These are phyloP conservation scores for Entomortierella beljakovae DNA, from an alignment of 192 early-diverging fungal species.

Conservation along the genomic window DNA sequence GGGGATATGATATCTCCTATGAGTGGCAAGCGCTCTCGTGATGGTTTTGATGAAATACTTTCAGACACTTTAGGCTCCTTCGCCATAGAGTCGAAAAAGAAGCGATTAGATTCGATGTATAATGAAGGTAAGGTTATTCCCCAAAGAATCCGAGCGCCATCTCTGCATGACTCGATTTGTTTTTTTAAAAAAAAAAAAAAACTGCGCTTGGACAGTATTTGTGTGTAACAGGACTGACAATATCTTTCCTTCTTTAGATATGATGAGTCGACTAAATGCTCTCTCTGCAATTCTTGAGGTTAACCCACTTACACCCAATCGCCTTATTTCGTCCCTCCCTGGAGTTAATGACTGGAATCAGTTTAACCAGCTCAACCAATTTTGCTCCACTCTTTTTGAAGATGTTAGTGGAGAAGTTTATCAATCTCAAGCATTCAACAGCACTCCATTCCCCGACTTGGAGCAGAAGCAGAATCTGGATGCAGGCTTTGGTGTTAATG, in stretches of 20 bases:
- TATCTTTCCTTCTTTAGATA: slow-evolving; percentile 34
- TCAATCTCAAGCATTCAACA: slow-evolving; percentile 38
- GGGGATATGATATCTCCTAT: slow-evolving; percentile 33
- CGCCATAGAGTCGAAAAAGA: slow-evolving; percentile 53
- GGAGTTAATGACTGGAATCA: slow-evolving; percentile 37
- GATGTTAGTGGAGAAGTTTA: slow-evolving; percentile 54
- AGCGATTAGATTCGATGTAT: slow-evolving; percentile 46
- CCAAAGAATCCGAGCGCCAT: not conserved
- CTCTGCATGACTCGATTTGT: slow-evolving; percentile 13
- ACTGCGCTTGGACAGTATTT: not conserved
- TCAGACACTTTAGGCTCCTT: slow-evolving; percentile 53
- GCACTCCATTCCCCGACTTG: slow-evolving; percentile 40
- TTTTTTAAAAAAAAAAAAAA: not conserved
- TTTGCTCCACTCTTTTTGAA: slow-evolving; percentile 40
- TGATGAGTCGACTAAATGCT: slow-evolving; percentile 51
- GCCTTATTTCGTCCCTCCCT: slow-evolving; percentile 24
- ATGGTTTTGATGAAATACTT: slow-evolving; percentile 36
- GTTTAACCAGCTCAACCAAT: slow-evolving; percentile 49
- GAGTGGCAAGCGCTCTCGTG: slow-evolving; percentile 38
- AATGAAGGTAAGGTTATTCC: slow-evolving; percentile 40
- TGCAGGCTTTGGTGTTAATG: slow-evolving; percentile 10
- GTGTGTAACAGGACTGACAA: slow-evolving; percentile 16
- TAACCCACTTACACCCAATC: slow-evolving; percentile 31
- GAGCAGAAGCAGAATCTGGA: slow-evolving; percentile 48
- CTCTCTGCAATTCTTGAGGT: slow-evolving; percentile 41